Base-by-base conservation (phyloP, 805 yeast species). In the Metschnikowia bowlesiae region DNA sequence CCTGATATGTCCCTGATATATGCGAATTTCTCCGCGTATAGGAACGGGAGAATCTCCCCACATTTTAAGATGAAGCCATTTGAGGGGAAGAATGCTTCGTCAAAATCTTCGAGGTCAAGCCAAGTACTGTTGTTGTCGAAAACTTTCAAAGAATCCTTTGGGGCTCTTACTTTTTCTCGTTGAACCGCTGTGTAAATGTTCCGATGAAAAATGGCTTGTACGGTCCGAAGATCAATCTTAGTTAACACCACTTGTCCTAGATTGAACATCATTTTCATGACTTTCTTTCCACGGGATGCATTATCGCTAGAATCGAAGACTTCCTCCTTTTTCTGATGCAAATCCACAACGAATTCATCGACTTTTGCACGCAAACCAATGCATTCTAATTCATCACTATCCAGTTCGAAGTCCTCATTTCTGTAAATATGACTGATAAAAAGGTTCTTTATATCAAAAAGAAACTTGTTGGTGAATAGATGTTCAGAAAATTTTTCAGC, bases 401-500 rank as follows among this genome's bases (percentile, higher is more conserved):
- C 64, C 22, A 62, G 60, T n/a, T 64, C 68, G 11, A 58, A 55
- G 8, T 70, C 68, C 29, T 76, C 71, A 51, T 80, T 83, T 31
- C 83, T 74, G 60, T 86, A 85, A 22, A 83, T 74, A 65, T 91
- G 96, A 0, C 92, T 75, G 10, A 92, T 69, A 56, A 81, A 88
- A 14, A 94, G 69, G 1, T 96, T 91, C 29, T 81, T 75, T 43
- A 92, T 69, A 48, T 79, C 78, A 38, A 96, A 83, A 54, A 80
- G 83, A 63, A 89, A 92, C 61, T 91, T 88, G 53, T 89, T 85
- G 2, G 96, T 84, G 56, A 74, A 81, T 38, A 91, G 70, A 63
- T 85, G 87, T 45, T 80, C 78, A 0, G 95, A 87, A 60, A 91
- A 86, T 64, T 89, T 90, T 50, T 81, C 81, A 8, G 82, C 71